Evolutionary conservation across 169 alveolate species (phyloP), one percentile per base, ranked within the genome.

Genomic region (Eimeria acervulina): DNA sequence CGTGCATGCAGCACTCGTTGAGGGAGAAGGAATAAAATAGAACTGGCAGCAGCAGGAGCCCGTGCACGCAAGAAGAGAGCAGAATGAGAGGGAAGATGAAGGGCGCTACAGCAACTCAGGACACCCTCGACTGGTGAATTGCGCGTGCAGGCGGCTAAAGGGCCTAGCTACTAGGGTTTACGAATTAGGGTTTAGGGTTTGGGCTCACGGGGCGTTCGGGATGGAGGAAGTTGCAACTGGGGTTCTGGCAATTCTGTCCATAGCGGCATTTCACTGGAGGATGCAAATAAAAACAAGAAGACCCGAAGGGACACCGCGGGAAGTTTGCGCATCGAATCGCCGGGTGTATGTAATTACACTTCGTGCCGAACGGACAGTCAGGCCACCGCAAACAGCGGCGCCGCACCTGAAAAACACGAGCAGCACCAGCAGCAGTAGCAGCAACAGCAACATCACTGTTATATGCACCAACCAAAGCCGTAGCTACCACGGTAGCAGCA

Each of bases 311-410:
- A 63, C 98, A 97, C 52, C 95, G 95, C 31, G 98, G 98, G 96
- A 98, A 97, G 42, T 95, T 96, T 36, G 96, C 96, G 61, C 98
- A 97, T 97, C 96, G 80, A 40, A 88, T 52, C 28, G 96, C 96
- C n/a, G 98, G 98, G 95, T 98, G 98, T 80, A 98, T 97, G 94
- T 95, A 98, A 36, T 97, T 96, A 68, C 99, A 98, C 95, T 97
- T 97, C 84, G 97, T 98, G 47, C 99, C 98, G 95, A 87, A 97
- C 42, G 96, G 96, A 74, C 98, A 97, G 44, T 89, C 96, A 8
- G 99, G 98, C 94, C 97, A 97, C 59, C 96, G 96, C 52, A 97
- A 95, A 63, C 98, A 97, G 94, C 97, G 97, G 44, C 95, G 93
- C 38, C 95, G 97, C 68, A 97, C 95, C 97, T 97, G 91, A 23